Conservation (phyloP, 768 basidiomycete genomes). For the Lactifluus subvellereus region DNA sequence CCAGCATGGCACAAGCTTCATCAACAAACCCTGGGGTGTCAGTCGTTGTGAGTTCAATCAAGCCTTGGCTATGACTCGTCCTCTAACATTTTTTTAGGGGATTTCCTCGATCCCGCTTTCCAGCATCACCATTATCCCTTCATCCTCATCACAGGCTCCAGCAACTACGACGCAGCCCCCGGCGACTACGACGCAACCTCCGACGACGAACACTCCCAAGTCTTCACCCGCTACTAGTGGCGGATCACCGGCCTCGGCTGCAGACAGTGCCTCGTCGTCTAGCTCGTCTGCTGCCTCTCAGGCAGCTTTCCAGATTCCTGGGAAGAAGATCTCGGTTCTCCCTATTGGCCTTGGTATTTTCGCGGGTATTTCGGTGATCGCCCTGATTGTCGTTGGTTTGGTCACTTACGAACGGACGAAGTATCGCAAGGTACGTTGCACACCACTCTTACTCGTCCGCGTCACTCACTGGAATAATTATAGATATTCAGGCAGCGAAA, state of each 20-base stretch:
- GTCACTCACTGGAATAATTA: not conserved
- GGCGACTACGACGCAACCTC: slow-evolving; percentile 19
- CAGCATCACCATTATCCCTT: slow-evolving; percentile 8
- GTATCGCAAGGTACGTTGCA: slow-evolving; percentile 65
- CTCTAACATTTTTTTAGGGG: slow-evolving; percentile 9
- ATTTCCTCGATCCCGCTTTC: slow-evolving; percentile 18
- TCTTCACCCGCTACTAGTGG: slow-evolving; percentile 24
- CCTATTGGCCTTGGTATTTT: slow-evolving; percentile 82
- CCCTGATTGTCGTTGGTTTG: slow-evolving; percentile 71
- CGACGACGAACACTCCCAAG: slow-evolving; percentile 18
- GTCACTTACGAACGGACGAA: slow-evolving; percentile 86
- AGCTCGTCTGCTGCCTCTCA: slow-evolving; percentile 25
- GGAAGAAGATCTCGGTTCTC: slow-evolving; percentile 65
- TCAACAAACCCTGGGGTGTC: not conserved
- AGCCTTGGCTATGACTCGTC: not conserved
- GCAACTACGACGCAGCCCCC: slow-evolving; percentile 18
- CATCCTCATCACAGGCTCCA: slow-evolving; percentile 12
- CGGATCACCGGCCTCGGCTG: slow-evolving; percentile 15
- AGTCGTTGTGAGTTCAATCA: slow-evolving; percentile 1
- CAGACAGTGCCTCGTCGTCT: slow-evolving; percentile 22
- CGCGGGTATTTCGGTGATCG: slow-evolving; percentile 80
- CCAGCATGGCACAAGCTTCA: not conserved
- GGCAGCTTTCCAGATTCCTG: slow-evolving; percentile 57
- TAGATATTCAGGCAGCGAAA: slow-evolving; percentile 63
- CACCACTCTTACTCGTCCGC: not conserved